phyloP scores from a whole-genome alignment of 495 filamentous ascomycete genomes.

The Aspergillus haitiensis region DNA sequence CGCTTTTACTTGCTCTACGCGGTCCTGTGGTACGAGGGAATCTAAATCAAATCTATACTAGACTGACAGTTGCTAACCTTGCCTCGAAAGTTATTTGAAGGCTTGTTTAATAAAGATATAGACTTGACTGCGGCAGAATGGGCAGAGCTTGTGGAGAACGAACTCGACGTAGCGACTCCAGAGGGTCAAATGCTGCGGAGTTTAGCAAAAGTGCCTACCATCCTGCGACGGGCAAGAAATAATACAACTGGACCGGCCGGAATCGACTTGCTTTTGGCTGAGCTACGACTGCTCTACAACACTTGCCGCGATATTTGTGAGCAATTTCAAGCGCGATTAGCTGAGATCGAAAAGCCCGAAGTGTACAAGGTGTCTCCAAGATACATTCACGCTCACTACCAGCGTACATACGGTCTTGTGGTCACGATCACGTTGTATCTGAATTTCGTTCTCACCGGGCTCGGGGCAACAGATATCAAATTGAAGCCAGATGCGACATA shows the following conservation, averaged over 20 bases:
- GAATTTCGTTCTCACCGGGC: slow-evolving; percentile 33
- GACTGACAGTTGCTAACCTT: slow-evolving; percentile 14
- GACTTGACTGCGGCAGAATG: slow-evolving; percentile 37
- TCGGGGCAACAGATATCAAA: slow-evolving; percentile 18
- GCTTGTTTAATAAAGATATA: slow-evolving; percentile 41
- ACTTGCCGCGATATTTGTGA: slow-evolving; percentile 25
- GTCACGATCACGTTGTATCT: slow-evolving; percentile 34
- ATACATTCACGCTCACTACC: slow-evolving; percentile 32
- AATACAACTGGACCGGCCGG: slow-evolving; percentile 16
- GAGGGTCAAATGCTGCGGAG: slow-evolving; percentile 35
- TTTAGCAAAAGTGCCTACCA: slow-evolving; percentile 30
- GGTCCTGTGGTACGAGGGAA: slow-evolving; percentile 42
- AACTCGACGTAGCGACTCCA: slow-evolving; percentile 27
- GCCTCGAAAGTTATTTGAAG: slow-evolving; percentile 37
- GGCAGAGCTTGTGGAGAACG: slow-evolving; percentile 34
- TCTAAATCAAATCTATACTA: background rate
- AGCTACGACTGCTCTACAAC: slow-evolving; percentile 31
- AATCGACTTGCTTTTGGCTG: slow-evolving; percentile 21
- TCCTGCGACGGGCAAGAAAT: slow-evolving; percentile 28
- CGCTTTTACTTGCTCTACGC: slow-evolving; percentile 39
- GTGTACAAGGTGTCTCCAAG: background rate
- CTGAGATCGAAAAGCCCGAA: slow-evolving; percentile 9
- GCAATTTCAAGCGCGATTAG: slow-evolving; percentile 18
- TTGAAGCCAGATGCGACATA: slow-evolving; percentile 27
- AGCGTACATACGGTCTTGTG: slow-evolving; percentile 37